These are phyloP conservation scores for Micromonas pusilla DNA, from an alignment of 139 green algal species.

Conservation along the genomic window DNA sequence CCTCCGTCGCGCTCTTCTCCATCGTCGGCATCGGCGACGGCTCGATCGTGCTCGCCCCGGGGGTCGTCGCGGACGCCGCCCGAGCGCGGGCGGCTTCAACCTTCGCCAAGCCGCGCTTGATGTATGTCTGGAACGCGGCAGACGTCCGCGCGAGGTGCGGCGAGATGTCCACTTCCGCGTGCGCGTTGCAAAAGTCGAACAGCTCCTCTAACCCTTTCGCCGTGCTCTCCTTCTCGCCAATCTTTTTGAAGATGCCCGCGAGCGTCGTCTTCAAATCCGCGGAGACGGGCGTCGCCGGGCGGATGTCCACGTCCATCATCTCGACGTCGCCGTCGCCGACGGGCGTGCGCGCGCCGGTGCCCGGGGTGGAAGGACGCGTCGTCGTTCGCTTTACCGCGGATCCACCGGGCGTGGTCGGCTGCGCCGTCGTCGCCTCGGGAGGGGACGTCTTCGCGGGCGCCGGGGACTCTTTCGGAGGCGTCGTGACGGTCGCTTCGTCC, in stretches of 20 bases:
- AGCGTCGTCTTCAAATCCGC: conserved; percentile 44
- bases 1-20: background rate
- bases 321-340: background rate
- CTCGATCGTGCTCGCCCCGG: too few species aligned
- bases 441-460: too few species aligned
- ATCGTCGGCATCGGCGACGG: background rate
- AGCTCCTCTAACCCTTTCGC: conserved; percentile 52
- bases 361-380: background rate
- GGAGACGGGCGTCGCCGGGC: background rate
- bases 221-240: conserved; percentile 56
- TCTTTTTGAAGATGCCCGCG: conserved; percentile 64
- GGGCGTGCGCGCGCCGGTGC: background rate
- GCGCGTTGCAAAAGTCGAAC: conserved; percentile 48
- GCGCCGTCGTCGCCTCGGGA: too few species aligned
- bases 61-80: too few species aligned
- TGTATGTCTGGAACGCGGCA: conserved; percentile 48
- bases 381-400: too few species aligned
- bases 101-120: conserved; percentile 43
- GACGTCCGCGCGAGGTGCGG: conserved; percentile 40
- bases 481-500: too few species aligned
- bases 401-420: too few species aligned
- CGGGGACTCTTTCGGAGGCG: too few species aligned
- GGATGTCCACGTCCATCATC: background rate
- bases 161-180: conserved; percentile 44
- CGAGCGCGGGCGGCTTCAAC: conserved; percentile 6